phyloP scores from a whole-genome alignment of 306 rosid species.

The Potentilla sterilis region DNA sequence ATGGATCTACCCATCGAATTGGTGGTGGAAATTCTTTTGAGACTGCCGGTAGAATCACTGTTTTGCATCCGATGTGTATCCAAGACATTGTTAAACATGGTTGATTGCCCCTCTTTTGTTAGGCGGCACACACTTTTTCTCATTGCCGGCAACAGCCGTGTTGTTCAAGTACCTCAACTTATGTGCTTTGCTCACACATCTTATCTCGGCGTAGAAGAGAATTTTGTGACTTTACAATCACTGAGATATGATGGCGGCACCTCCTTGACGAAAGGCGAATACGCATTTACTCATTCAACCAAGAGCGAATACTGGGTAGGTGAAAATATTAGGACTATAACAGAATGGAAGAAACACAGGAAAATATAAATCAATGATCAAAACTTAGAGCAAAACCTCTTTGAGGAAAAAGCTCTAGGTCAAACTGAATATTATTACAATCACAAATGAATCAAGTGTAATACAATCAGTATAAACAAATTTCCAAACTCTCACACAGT shows the following conservation, averaged over 20 bases:
- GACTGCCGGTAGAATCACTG: neutral
- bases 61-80: neutral
- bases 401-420: too few relatives aligned
- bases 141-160: neutral
- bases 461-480: too few relatives aligned
- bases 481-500: too few relatives aligned
- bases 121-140: neutral
- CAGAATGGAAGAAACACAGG: too few relatives aligned
- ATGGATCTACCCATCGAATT: neutral
- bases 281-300: neutral
- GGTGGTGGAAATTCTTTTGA: neutral
- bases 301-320: too few relatives aligned
- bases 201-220: neutral
- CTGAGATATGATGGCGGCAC: neutral
- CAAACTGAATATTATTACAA: too few relatives aligned
- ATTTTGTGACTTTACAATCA: neutral
- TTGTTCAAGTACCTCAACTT: neutral
- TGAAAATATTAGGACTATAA: too few relatives aligned
- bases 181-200: neutral
- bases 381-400: too few relatives aligned
- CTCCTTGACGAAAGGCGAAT: neutral
- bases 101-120: neutral
- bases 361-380: too few relatives aligned
- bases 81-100: neutral
- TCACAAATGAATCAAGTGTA: too few relatives aligned